Evolutionary conservation across 176 grass and related monocot species (phyloP), one percentile per base, ranked within the genome.

Genomic region (Oryza brachyantha): DNA sequence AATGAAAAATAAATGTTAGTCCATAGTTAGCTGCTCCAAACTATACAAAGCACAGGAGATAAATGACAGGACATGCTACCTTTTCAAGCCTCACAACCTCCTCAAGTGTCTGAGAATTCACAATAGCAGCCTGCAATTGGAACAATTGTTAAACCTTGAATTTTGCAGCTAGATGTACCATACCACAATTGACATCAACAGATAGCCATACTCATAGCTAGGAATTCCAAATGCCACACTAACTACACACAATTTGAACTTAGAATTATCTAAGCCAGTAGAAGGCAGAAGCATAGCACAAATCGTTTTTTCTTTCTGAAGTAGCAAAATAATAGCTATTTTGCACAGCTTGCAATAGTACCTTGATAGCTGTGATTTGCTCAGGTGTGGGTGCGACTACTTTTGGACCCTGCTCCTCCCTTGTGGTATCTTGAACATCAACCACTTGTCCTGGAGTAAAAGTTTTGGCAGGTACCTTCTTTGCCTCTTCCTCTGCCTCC

Each of bases 321-420:
- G 22, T n/a, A 65, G 37, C 45, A 2, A 81, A 66, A 2, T 5
- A 61, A 60, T 41, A 73, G 17, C 13, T 13, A 14, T 61, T 70
- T 10, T 39, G 16, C 3, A 46, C 22, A 64, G 57, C 26, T 66
- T 39, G 12, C 12, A 79, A 60, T 14, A 8, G 62, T 86, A 99
- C 92, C 92, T 99, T 99, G n/a, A 99, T 99, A 78, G 96, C 96
- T 81, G 84, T 95, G 84, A 99, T 99, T 77, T 99, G 96, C 50
- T 94, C 96, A 36, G 90, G 88, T 76, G 92, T 95, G 32, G 92
- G 96, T 24, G 81, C 90, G 7, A 99, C 90, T 27, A 91, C 90
- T 83, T 90, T 92, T 28, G 94, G 91, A 70, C 75, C 88, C 26
- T 95, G 90, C 13, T 85, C 84, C 54, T 81, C 54, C 81, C 86